phyloP scores from a whole-genome alignment of 768 basidiomycete species.

The Macrolepiota fuliginosa region DNA sequence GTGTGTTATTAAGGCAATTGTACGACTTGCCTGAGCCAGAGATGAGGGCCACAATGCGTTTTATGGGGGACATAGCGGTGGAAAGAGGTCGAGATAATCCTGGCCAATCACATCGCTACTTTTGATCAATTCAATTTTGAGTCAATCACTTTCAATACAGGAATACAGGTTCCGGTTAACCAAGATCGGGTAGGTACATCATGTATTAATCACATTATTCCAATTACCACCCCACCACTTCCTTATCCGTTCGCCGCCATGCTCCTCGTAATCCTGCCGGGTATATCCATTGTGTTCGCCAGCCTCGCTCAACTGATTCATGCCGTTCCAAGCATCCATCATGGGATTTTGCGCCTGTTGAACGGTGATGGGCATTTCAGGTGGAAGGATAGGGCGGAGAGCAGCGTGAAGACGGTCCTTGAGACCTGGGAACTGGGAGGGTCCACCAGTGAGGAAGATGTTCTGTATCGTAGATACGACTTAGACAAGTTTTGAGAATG shows the following conservation, averaged over 20 bases:
- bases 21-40: slow-evolving; percentile 49
- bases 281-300: slow-evolving; percentile 62
- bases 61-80: slow-evolving; percentile 18
- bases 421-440: slow-evolving; percentile 73
- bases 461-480: slow-evolving; percentile 46
- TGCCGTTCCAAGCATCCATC: slow-evolving; percentile 88
- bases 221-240: slow-evolving; percentile 94
- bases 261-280: slow-evolving; percentile 83
- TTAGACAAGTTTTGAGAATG: not conserved
- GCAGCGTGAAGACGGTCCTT: slow-evolving; percentile 62
- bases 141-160: not conserved
- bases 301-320: slow-evolving; percentile 74
- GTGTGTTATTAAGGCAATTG: not conserved
- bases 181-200: not conserved
- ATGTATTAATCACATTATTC: slow-evolving; percentile 40
- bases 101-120: not conserved
- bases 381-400: slow-evolving; percentile 83
- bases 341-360: slow-evolving; percentile 60
- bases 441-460: slow-evolving; percentile 85
- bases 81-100: not conserved
- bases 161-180: not conserved
- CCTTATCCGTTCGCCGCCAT: slow-evolving; percentile 83
- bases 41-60: slow-evolving; percentile 44
- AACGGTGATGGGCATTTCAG: slow-evolving; percentile 71
- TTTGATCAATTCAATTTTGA: not conserved